Conservation (phyloP, 345 rosid genomes). For the Fremontodendron californicum region DNA sequence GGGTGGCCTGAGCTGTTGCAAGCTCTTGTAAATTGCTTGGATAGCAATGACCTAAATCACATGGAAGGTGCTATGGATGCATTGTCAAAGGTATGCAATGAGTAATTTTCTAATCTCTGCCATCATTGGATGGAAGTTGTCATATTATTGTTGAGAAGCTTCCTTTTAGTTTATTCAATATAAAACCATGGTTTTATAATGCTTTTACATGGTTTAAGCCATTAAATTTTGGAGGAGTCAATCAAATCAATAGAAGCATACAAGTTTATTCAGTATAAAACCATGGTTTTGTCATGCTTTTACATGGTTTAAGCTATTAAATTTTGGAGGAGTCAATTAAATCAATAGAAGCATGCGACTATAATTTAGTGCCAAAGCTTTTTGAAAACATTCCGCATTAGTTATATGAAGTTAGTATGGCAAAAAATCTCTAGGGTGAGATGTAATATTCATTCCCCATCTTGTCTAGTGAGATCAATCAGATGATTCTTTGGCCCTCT, state of each 20-base stretch:
- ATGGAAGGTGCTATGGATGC: constrained; percentile 99
- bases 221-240: neutral
- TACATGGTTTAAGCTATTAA: neutral
- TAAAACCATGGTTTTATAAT: neutral
- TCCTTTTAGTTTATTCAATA: neutral
- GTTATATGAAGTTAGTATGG: neutral
- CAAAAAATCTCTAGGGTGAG: neutral
- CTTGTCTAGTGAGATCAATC: neutral
- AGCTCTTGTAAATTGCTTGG: constrained; percentile 77
- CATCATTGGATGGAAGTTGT: neutral
- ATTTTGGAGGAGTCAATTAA: neutral
- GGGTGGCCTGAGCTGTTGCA: constrained; percentile 92
- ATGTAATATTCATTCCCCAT: neutral
- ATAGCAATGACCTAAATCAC: constrained; percentile 77
- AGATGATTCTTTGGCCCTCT: neutral
- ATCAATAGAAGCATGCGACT: neutral
- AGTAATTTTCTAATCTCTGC: constrained; percentile 37
- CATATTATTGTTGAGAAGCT: neutral
- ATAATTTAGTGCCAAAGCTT: neutral
- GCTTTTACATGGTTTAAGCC: neutral
- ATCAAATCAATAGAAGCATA: neutral
- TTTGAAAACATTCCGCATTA: neutral
- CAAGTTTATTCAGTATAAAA: neutral
- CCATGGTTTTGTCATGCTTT: neutral
- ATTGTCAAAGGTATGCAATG: constrained; percentile 72